phyloP scores from a whole-genome alignment of 78 protist species.

The Dictyostelium citrinum region DNA sequence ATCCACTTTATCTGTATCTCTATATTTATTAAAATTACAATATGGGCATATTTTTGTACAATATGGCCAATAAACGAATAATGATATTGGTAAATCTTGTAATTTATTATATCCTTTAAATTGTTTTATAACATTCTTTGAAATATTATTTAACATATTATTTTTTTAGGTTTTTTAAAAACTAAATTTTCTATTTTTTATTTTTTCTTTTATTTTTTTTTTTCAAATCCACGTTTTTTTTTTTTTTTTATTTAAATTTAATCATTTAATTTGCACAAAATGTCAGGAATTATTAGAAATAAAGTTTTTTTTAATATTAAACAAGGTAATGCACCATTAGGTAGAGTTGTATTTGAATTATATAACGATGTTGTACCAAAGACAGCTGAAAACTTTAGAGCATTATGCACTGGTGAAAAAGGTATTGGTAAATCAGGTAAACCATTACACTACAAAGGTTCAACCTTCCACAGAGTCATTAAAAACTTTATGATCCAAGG shows the following conservation, averaged over 20 bases:
- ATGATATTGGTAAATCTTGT: conserved; percentile 8
- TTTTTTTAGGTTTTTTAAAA: not conserved
- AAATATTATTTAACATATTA: not conserved
- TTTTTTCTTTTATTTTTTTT: not conserved
- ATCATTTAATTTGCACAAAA: not conserved
- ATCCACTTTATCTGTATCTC: conserved; percentile 48
- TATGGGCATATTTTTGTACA: conserved; percentile 77
- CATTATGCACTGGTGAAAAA: conserved; percentile 91
- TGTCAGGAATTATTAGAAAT: not conserved
- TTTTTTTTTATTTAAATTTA: too few species aligned
- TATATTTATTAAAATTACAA: conserved; percentile 71
- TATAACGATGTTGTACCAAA: conserved; percentile 88
- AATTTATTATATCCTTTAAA: not conserved
- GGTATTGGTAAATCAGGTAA: conserved; percentile 88
- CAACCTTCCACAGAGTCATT: conserved; percentile 90
- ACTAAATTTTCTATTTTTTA: not conserved
- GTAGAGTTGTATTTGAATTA: conserved; percentile 76
- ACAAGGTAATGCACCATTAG: conserved; percentile 52
- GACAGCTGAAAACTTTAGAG: conserved; percentile 96
- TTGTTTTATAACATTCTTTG: not conserved
- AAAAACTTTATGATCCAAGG: conserved; percentile 83
- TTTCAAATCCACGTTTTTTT: not conserved
- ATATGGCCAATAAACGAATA: conserved; percentile 80
- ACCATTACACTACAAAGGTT: conserved; percentile 90
- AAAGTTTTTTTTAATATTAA: conserved; percentile 81